Evolutionary conservation across 176 grass and related monocot species (phyloP).

Genomic region (Saccharum officinarum): DNA sequence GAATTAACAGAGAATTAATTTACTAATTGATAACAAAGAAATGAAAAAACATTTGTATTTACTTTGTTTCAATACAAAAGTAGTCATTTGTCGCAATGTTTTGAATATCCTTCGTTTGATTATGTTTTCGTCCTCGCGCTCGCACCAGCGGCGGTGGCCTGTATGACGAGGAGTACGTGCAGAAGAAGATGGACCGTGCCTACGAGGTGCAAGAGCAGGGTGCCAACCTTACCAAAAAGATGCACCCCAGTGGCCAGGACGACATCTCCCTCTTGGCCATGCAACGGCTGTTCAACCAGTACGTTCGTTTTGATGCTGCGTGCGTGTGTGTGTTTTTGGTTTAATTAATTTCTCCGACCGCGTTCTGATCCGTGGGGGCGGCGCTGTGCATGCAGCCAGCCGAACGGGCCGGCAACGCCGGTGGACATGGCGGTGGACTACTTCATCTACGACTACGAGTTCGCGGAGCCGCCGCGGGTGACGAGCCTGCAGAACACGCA

Average conservation of each 20-base stretch:
- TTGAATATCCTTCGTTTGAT: too few relatives aligned
- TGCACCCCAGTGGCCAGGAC: conserved; percentile 32
- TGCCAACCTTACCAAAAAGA: background rate
- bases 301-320: background rate
- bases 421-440: conserved; percentile 73
- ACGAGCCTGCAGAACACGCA: conserved; percentile 66
- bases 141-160: conserved; percentile 38
- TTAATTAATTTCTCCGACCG: too few relatives aligned
- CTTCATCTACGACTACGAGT: conserved; percentile 61
- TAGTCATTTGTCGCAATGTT: too few relatives aligned
- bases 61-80: background rate
- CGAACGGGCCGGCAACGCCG: conserved; percentile 21
- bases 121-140: too few relatives aligned
- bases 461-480: conserved; percentile 56
- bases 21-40: background rate
- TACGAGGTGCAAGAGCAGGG: conserved; percentile 4
- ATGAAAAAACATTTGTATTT: background rate
- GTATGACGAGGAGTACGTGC: conserved; percentile 26
- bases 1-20: too few relatives aligned
- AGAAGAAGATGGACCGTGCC: conserved; percentile 28
- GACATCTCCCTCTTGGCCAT: conserved; percentile 57
- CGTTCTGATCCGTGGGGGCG: too few relatives aligned
- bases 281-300: conserved; percentile 61
- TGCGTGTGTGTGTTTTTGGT: too few relatives aligned
- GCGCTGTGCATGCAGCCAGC: background rate